Base-by-base conservation (phyloP, 306 rosid species). In the Acacia confusa region DNA sequence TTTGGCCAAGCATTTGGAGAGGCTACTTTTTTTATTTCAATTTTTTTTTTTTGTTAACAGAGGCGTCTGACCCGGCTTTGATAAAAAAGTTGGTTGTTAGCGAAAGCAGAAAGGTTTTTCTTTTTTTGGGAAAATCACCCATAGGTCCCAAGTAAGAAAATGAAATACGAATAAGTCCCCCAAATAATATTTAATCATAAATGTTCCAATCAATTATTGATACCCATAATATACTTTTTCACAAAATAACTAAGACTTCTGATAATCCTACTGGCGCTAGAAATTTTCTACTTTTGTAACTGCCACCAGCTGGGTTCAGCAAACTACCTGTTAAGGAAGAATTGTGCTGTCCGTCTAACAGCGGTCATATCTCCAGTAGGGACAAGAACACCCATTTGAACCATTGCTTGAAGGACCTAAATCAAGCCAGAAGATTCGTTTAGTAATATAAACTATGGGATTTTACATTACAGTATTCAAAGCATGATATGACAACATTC, bases 311-410 rank as follows among this genome's bases (percentile, higher is more conserved):
- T 78, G 82, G 78, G 66, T 78, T 75, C 53, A 84, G 67, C 67
- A 17, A 68, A 28, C 75, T 81, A 96, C 98, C 98, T 96, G 53
- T 90, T 91, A 75, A 93, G 99, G 85, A 96, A 96, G 89, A 96
- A 96, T 80, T 86, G 97, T 58, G 99, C 97, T 41, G 99, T 96
- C 79, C 98, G 91, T 84, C 91, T 92, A 81, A 96, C 98, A 85
- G 98, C 97, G 27, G 99, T 93, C 99, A 96, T 87, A 88, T 96
- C 97, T 87, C 99, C 99, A 67, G 99, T 96, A 45, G 98, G 98
- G 90, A 93, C 99, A 86, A 96, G 99, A 86, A 96, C 98, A 61
- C 98, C 99, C 99, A 96, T 96, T 87, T 90, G 98, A 88, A 93
- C 67, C 99, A 96, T 96, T 85, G 99, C 90, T 77, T 91, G 93